Conservation (phyloP, 192 early-diverging fungal genomes). For the Ramicandelaber brevisporus region DNA sequence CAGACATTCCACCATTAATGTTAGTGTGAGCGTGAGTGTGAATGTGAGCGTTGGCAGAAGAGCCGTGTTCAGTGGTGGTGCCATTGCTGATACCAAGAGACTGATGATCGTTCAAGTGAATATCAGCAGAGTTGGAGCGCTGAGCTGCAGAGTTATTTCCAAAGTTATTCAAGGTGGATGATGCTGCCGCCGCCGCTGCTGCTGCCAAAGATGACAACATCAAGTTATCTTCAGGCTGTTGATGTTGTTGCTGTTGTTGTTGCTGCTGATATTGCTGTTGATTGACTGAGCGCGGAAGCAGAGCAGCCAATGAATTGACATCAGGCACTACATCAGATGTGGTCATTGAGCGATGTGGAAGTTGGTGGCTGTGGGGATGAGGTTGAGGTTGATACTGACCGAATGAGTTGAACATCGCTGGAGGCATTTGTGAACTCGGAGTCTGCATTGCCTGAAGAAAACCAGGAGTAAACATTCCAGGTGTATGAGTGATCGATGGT, state of each 20-base stretch:
- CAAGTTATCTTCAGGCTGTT: not conserved
- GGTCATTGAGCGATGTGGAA: no score
- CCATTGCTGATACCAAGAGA: not conserved
- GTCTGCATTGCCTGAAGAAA: no score
- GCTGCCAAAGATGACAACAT: no score
- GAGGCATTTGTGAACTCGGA: no score
- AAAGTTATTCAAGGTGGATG: not conserved
- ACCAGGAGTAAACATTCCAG: no score
- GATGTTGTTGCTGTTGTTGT: not conserved
- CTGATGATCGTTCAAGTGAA: not conserved
- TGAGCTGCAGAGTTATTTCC: not conserved
- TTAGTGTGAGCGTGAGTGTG: not conserved
- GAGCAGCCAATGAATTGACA: no score
- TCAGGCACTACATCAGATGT: no score
- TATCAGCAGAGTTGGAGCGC: not conserved
- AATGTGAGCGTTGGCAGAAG: not conserved
- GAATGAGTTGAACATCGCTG: no score
- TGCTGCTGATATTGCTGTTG: not conserved
- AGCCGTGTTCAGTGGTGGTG: not conserved
- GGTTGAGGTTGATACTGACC: no score
- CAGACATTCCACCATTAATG: not conserved
- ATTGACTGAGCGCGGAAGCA: no score
- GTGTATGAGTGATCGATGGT: no score
- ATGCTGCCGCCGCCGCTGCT: not conserved
- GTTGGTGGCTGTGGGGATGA: no score